phyloP scores from a whole-genome alignment of 768 basidiomycete species.

The Suillus americanus region DNA sequence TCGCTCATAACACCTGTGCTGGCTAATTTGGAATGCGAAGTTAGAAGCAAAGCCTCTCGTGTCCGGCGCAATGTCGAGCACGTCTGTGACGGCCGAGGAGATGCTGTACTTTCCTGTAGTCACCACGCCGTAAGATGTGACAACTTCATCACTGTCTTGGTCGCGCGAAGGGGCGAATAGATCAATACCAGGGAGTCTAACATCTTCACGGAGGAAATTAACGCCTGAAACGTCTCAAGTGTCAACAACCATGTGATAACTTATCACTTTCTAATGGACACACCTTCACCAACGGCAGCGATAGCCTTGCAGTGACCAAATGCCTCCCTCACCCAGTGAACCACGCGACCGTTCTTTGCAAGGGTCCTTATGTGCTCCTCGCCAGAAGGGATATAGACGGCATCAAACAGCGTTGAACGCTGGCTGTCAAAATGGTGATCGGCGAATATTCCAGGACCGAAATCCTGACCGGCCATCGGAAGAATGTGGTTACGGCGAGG shows the following conservation, averaged over 20 bases:
- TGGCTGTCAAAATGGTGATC: constrained; percentile 78
- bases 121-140: constrained; percentile 60
- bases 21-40: constrained; percentile 63
- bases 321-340: constrained; percentile 85
- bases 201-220: constrained; percentile 45
- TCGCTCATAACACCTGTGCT: constrained; percentile 64
- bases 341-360: constrained; percentile 58
- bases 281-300: constrained; percentile 71
- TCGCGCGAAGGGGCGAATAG: constrained; percentile 33
- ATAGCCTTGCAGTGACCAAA: constrained; percentile 88
- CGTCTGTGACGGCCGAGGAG: constrained; percentile 38
- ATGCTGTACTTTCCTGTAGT: constrained; percentile 54
- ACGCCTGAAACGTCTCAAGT: constrained; percentile 38
- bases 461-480: constrained; percentile 30
- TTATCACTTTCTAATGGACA: constrained; percentile 11
- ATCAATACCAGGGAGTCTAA: constrained; percentile 46
- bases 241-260: constrained; percentile 3
- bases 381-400: constrained; percentile 76
- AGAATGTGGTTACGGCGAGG: constrained; percentile 56
- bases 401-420: constrained; percentile 84
- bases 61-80: constrained; percentile 41
- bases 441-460: constrained; percentile 39
- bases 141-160: constrained; percentile 37
- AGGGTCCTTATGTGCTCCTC: constrained; percentile 57
- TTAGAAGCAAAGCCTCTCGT: constrained; percentile 55